Base-by-base conservation (phyloP, 441 rosid genomes). In the Omphalea diandra region DNA sequence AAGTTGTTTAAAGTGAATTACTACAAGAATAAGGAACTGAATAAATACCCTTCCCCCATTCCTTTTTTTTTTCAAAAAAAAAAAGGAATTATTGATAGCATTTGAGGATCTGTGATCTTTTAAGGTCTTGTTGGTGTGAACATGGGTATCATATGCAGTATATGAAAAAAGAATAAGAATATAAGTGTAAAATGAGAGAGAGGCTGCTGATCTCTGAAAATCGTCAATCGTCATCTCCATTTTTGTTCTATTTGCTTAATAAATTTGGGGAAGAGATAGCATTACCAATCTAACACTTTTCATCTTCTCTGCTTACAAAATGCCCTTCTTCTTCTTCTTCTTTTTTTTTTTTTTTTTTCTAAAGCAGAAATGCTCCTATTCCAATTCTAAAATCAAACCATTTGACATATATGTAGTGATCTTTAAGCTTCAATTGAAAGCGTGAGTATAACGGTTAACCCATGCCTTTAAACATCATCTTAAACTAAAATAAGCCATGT, bases 151-250 rank as follows among this genome's bases (percentile, higher is more conserved):
- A 2, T 24, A 32, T 1, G 20, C 26, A 33, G 2, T 1, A 36
- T 15, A 65, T 7, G 49, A 44, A 53, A 49, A 26, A 17, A 18
- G 64, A 65, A 60, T 36, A 70, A 61, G 24, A 41, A 71, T 27
- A 31, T n/a, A 18, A 38, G 40, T n/a, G n/a, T n/a, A n/a, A n/a
- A n/a, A n/a, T n/a, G 11, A 38, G 40, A 40, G 8, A 52, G 41
- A 20, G 20, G 7, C 1, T 44, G 58, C 8, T 50, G 7, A 38
- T 52, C 38, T 35, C 50, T 46, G 0, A 58, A 57, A 32, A 46
- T 38, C 20, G 9, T 36, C 50, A 36, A 5, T 59, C 1, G n/a
- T n/a, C n/a, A n/a, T n/a, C 6, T 61, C 17, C 50, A 24, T 50
- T 60, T 12, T 52, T 18, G 62, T 68, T 53, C 53, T 24, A 55